phyloP scores from a whole-genome alignment of 108 stramenopile species.

The Cylindrotheca closterium region DNA sequence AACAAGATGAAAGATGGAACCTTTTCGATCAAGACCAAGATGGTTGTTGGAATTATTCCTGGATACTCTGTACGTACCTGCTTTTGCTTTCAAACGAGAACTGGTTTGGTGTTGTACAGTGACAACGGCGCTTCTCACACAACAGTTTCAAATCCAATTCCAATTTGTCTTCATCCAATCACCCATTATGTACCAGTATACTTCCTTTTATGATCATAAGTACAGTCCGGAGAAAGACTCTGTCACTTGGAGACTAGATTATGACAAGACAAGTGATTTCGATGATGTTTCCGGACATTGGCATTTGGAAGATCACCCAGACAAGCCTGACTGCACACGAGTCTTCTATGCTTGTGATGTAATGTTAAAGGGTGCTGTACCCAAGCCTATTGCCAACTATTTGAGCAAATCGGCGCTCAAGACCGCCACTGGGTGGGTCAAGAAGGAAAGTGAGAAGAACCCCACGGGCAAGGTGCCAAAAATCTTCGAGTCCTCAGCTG shows the following conservation, averaged over 20 bases:
- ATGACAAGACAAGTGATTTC: conserved; percentile 70
- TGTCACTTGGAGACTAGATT: conserved; percentile 72
- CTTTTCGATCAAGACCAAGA: conserved; percentile 59
- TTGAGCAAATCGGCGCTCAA: conserved; percentile 65
- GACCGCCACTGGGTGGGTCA: conserved; percentile 72
- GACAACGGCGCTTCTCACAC: not conserved
- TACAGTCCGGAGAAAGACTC: conserved; percentile 42
- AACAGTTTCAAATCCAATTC: not conserved
- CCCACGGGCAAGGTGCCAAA: conserved; percentile 20
- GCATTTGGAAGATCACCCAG: conserved; percentile 62
- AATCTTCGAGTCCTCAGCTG: conserved; percentile 11
- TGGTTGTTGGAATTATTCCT: conserved; percentile 65
- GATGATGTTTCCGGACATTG: conserved; percentile 78
- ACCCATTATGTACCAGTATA: conserved; percentile 32
- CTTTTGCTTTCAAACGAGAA: not conserved
- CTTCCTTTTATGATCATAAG: conserved; percentile 60
- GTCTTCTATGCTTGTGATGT: conserved; percentile 78
- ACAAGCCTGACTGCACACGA: conserved; percentile 49
- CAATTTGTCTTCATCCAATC: not conserved
- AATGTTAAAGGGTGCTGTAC: conserved; percentile 53
- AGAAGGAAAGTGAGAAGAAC: conserved; percentile 66
- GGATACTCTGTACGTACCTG: conserved; percentile 60
- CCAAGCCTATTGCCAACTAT: conserved; percentile 61
- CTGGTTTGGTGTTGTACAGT: not conserved
- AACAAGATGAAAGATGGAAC: conserved; percentile 40